phyloP scores from a whole-genome alignment of 352 stramenopile genomes.

The Saprolegnia diclina region DNA sequence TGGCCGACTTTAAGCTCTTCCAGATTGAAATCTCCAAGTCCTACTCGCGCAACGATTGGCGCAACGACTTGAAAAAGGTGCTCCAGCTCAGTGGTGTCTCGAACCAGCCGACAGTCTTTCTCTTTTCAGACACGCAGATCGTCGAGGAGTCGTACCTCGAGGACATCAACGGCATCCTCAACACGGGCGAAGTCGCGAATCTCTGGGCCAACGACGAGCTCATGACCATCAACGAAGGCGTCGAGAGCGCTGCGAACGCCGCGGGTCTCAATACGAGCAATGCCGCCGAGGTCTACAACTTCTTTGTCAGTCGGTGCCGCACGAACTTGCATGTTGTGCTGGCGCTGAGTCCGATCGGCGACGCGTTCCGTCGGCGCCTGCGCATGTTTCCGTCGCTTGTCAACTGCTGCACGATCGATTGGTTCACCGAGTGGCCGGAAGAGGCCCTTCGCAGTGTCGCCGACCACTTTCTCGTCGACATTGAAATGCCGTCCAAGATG shows the following conservation, averaged over 20 bases:
- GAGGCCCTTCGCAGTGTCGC: constrained; percentile 91
- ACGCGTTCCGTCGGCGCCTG: constrained; percentile 89
- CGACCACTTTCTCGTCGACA: constrained; percentile 86
- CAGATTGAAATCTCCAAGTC: constrained; percentile 95
- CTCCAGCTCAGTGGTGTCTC: constrained; percentile 67
- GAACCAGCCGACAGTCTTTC: constrained; percentile 87
- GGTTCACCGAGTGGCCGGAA: constrained; percentile 94
- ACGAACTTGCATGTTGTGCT: constrained; percentile 94
- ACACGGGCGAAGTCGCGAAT: constrained; percentile 91
- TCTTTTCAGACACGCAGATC: constrained; percentile 92
- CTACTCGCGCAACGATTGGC: constrained; percentile 90
- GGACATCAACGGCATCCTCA: constrained; percentile 91
- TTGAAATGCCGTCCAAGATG: constrained; percentile 69
- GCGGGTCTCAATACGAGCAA: constrained; percentile 68
- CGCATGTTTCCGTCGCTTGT: constrained; percentile 95
- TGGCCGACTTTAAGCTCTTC: constrained; percentile 93
- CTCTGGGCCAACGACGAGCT: constrained; percentile 88
- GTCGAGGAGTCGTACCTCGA: constrained; percentile 90
- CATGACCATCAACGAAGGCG: constrained; percentile 69
- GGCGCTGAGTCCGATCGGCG: constrained; percentile 89
- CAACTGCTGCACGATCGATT: constrained; percentile 97
- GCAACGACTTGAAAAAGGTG: constrained; percentile 90
- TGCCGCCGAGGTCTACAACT: constrained; percentile 78
- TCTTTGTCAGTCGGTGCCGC: constrained; percentile 86
- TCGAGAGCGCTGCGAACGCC: constrained; percentile 54